Conservation (phyloP, 495 filamentous ascomycete species). For the Viridothelium virens region DNA sequence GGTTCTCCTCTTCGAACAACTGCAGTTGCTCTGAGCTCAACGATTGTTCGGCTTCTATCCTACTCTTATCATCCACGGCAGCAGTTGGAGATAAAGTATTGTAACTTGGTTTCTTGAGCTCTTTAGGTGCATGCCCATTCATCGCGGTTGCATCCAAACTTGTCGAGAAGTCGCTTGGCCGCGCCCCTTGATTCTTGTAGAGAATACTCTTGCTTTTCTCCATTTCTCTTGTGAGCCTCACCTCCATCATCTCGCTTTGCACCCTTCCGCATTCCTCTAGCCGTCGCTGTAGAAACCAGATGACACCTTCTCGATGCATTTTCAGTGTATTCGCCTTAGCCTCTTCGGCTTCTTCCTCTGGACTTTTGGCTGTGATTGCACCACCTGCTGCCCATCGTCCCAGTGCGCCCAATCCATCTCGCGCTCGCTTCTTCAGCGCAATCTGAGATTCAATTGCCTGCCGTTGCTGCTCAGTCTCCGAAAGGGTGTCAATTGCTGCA, state of each 20-base stretch:
- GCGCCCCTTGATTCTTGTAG: conserved; percentile 45
- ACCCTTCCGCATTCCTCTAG: conserved; percentile 67
- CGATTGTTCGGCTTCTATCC: conserved; percentile 48
- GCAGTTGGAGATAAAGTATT: neutral
- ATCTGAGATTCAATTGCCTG: conserved; percentile 60
- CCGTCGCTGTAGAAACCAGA: conserved; percentile 69
- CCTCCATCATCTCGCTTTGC: conserved; percentile 88
- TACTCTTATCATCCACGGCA: conserved; percentile 34
- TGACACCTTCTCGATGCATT: conserved; percentile 65
- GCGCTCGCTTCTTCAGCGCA: conserved; percentile 58
- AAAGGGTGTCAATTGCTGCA: conserved; percentile 61
- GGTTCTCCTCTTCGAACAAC: conserved; percentile 89
- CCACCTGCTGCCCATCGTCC: conserved; percentile 64
- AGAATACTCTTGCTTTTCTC: conserved; percentile 85
- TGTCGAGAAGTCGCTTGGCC: neutral
- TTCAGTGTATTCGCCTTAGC: conserved; percentile 51
- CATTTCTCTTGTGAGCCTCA: conserved; percentile 67
- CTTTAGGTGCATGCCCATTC: neutral
- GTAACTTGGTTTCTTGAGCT: neutral
- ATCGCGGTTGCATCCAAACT: neutral
- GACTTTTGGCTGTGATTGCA: conserved; percentile 41
- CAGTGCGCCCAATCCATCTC: conserved; percentile 47
- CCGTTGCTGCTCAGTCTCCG: conserved; percentile 73
- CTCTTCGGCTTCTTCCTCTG: conserved; percentile 64
- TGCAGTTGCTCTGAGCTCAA: conserved; percentile 78